Base-by-base conservation (phyloP, 208 protist species). In the Acanthamoeba lenticulata region DNA sequence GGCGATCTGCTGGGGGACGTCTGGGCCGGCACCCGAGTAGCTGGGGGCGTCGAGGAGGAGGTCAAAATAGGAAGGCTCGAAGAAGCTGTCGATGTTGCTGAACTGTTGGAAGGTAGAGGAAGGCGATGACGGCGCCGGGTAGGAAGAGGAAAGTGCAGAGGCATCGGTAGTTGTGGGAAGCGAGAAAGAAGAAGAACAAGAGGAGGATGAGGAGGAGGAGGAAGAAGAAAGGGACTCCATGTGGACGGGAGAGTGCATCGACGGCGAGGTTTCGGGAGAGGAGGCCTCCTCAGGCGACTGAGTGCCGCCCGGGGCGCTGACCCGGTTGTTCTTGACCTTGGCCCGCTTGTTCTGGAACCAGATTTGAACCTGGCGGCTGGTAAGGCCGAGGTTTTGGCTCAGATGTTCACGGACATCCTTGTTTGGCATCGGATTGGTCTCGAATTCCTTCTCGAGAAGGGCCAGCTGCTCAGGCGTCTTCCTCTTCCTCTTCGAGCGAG, bases 321-420 rank as follows among this genome's bases (percentile, higher is more conserved):
- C 67, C 0, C 79, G 86, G 44, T 93, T 94, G 88, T 92, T 90
- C 94, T 95, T 95, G 19, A 95, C 95, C 55, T 96, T 96, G 34
- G 95, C 95, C 60, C 95, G 42, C 55, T 96, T 96, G 81, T 96
- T 96, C 52, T 96, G 95, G 95, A 96, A 96, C 95, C 95, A 96
- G 36, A 96, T 95, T 77, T 96, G 95, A 9, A 96, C 92, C 36
- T 94, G 34, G 44, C 95, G 72, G 2, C 47, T 83, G 9, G 94
- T 94, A 83, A 96, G 94, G 34, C 94, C 95, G 42, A 96, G 83
- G 65, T 95, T 79, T 24, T 94, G 89, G 89, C 94, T 94, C 1
- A 96, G 47, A 85, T 88, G 55, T 29, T 93, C 62, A 15, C 95
- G 13, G n/a, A 95, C 94, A 36, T 96, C 93, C 91, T 96, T 94